These are phyloP conservation scores for Phlebiopsis flavidoalba DNA, from an alignment of 768 basidiomycete genomes.

Conservation along the genomic window DNA sequence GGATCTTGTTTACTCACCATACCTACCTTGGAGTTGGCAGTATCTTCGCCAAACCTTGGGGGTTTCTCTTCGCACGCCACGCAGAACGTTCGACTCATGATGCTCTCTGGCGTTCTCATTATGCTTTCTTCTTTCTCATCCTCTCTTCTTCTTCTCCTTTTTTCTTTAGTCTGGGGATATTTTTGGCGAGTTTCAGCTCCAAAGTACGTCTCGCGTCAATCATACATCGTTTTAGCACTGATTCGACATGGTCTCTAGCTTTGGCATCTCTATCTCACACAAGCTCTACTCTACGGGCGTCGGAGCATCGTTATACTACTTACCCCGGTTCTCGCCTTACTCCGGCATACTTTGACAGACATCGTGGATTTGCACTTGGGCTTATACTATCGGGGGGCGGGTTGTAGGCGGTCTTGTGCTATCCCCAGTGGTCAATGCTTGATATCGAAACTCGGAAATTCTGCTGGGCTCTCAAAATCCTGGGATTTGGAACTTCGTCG, in stretches of 20 bases:
- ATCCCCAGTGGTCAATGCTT: constrained; percentile 34
- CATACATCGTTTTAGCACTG: too few species aligned
- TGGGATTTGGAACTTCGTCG: constrained; percentile 35
- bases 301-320: constrained; percentile 32
- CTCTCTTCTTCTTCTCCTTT: too few species aligned
- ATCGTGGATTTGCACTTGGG: constrained; percentile 42
- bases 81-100: constrained; percentile 30
- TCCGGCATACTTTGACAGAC: constrained; percentile 38
- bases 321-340: constrained; percentile 39
- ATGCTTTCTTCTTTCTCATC: too few species aligned
- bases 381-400: constrained; percentile 36
- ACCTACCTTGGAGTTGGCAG: constrained; percentile 42
- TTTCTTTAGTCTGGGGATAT: constrained; percentile 36
- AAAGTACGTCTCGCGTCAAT: constrained; percentile 19
- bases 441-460: constrained; percentile 31
- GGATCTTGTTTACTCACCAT: too few species aligned
- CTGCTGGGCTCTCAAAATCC: constrained; percentile 32
- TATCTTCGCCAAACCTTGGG: constrained; percentile 39
- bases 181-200: constrained; percentile 36
- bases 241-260: constrained; percentile 21
- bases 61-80: constrained; percentile 30
- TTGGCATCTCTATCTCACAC: constrained; percentile 40
- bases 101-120: constrained; percentile 30
- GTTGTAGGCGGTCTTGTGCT: constrained; percentile 41
- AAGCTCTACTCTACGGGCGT: constrained; percentile 34